Base-by-base conservation (phyloP, 192 early-diverging fungal species). In the Umbelopsis ramanniana region DNA sequence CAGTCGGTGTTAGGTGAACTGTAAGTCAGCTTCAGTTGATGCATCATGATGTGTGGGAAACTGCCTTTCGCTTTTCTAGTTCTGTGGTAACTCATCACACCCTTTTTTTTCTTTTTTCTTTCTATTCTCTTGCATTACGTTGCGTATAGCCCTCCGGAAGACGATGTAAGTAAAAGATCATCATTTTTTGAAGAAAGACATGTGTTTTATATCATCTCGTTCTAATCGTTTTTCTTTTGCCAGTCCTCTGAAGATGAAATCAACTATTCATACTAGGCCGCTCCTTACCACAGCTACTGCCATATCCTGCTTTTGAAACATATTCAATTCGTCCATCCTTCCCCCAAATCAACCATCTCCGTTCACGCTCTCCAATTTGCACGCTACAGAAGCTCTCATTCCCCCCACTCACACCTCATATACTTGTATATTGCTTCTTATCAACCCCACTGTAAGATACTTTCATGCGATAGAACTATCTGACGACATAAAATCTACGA, bases 1-100 rank as follows among this genome's bases (percentile, higher is more conserved):
- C 84, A 88, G 53, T 68, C 38, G 43, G 79, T 80, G 46, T 70
- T 86, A 15, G 86, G 86, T 19, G 86, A 88, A 57, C 45, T 78
- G 71, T 78, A 73, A 76, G 86, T 84, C 40, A 43, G 40, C 40
- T 43, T 12, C 40, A 43, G 40, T 43, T 0, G 40, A 43, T 43
- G 11, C 40, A 29, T 29, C 11, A 43, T 43, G 8, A 40, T 40
- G 40, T 43, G 40, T 12, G 40, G 40, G 40, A 12, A 11, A 43
- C 3, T 11, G 6, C 11, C 11, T 12, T 43, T 43, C 40, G 0
- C 11, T 12, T 11, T 7, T 43, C 0, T 40, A 40, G 38, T 40
- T 40, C 4, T 43, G 0, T 43, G 6, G 40, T 11, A 43, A 43
- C 40, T 43, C 40, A 43, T 29, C 29, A 29, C 29, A 29, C 29